Conservation (phyloP, 1,284 basidiomycete species). For the Cerrena zonata region DNA sequence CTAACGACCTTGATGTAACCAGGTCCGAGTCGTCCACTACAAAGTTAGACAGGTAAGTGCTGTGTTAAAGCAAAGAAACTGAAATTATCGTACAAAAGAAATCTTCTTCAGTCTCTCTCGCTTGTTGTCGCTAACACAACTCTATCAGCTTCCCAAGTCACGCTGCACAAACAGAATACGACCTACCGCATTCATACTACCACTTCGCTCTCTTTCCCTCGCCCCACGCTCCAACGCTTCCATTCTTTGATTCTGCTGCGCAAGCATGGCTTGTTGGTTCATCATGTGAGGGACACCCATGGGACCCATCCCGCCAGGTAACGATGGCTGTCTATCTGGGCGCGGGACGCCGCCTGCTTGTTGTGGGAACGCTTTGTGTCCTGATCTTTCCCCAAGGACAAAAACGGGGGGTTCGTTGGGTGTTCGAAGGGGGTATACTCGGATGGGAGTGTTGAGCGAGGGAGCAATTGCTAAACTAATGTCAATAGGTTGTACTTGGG, state of each 20-base stretch:
- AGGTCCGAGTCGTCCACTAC: slow-evolving; percentile 59
- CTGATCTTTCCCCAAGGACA: slow-evolving; percentile 63
- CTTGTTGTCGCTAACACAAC: slow-evolving; percentile 9
- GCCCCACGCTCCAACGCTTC: slow-evolving; percentile 58
- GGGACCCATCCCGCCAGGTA: slow-evolving; percentile 1
- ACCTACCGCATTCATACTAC: neutral
- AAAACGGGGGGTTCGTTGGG: slow-evolving; percentile 60
- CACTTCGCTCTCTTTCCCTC: slow-evolving; percentile 24
- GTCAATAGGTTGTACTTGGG: slow-evolving; percentile 4
- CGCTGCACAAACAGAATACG: too few species aligned
- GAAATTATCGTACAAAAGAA: slow-evolving; percentile 48
- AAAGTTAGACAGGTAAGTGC: neutral
- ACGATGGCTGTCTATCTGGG: slow-evolving; percentile 9
- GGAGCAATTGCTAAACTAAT: slow-evolving; percentile 47
- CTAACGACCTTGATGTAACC: slow-evolving; percentile 66
- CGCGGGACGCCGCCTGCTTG: slow-evolving; percentile 8
- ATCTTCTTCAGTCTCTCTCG: slow-evolving; percentile 58
- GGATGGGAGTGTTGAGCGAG: slow-evolving; percentile 52
- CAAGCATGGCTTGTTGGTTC: slow-evolving; percentile 57
- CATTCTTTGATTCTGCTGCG: slow-evolving; percentile 65
- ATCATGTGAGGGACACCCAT: slow-evolving; percentile 6
- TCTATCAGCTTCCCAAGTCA: too few species aligned
- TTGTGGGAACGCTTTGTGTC: slow-evolving; percentile 51
- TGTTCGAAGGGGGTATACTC: slow-evolving; percentile 61
- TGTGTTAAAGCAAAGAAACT: neutral